A percentile compares a stretch with the other conserved stretches of the same genome.
Conservation (phyloP, 495 filamentous ascomycete genomes). For the Neurospora sp. region DNA sequence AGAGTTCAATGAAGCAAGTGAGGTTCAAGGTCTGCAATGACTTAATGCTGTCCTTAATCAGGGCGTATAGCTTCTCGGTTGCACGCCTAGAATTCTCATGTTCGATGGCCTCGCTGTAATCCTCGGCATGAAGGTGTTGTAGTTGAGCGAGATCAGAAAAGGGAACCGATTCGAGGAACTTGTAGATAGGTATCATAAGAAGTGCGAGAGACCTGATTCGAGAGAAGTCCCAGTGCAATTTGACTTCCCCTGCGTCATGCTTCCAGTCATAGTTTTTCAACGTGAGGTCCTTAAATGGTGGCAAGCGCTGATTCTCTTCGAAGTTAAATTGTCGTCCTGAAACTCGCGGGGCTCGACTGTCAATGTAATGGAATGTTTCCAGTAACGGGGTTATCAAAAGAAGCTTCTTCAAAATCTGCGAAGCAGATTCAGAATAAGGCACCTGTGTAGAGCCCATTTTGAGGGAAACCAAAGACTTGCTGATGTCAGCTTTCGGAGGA, state of each 20-base stretch:
- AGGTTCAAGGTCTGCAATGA: not conserved
- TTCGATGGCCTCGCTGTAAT: slow-evolving; percentile 13
- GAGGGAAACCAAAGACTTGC: slow-evolving; percentile 8
- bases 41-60: slow-evolving; percentile 13
- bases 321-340: slow-evolving; percentile 21
- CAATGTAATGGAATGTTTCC: slow-evolving; percentile 17
- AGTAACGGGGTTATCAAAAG: slow-evolving; percentile 12
- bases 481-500: not conserved
- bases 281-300: slow-evolving; percentile 18
- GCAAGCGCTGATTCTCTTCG: slow-evolving; percentile 17
- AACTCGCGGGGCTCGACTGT: slow-evolving; percentile 6
- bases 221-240: slow-evolving; percentile 25
- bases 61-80: slow-evolving; percentile 10
- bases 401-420: slow-evolving; percentile 19
- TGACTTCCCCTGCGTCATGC: slow-evolving; percentile 11
- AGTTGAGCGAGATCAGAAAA: slow-evolving; percentile 12
- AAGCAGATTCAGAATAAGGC: slow-evolving; percentile 13
- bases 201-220: slow-evolving; percentile 16
- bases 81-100: slow-evolving; percentile 9
- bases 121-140: slow-evolving; percentile 15
- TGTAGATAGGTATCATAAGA: slow-evolving; percentile 18
- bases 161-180: slow-evolving; percentile 18
- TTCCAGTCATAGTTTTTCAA: slow-evolving; percentile 27
- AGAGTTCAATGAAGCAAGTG: not conserved
- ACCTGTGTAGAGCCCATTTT: slow-evolving; percentile 14